Evolutionary conservation across 2,329 filamentous ascomycete species (phyloP).

Genomic region (Neofusicoccum sp.): DNA sequence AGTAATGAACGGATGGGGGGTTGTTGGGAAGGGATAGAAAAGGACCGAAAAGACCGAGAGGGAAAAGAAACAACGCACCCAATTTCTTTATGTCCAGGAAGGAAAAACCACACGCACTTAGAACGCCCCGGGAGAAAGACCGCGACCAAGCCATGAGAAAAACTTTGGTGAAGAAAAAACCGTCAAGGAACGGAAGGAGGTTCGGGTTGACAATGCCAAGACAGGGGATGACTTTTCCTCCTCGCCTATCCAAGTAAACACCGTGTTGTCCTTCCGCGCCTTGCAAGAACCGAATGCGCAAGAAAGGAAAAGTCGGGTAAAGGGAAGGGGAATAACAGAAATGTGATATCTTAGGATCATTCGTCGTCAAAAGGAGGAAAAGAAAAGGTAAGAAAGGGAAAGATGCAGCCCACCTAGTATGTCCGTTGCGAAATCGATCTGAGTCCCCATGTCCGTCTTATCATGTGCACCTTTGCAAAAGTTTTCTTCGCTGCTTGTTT

Average conservation of each 20-base stretch:
- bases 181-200: background rate
- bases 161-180: background rate
- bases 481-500: background rate
- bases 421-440: slow-evolving; percentile 7
- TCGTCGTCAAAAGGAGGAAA: slow-evolving; percentile 7
- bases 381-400: slow-evolving; percentile 1
- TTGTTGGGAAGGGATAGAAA: background rate
- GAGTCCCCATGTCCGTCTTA: background rate
- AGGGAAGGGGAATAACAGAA: background rate
- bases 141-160: background rate
- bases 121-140: slow-evolving; percentile 6
- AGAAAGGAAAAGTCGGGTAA: background rate
- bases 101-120: background rate
- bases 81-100: background rate
- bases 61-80: background rate
- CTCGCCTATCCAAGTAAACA: slow-evolving; percentile 4
- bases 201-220: background rate
- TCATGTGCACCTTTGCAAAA: background rate
- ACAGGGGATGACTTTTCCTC: background rate
- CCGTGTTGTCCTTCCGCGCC: background rate
- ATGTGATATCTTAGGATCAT: slow-evolving; percentile 13
- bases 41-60: background rate
- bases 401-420: slow-evolving; percentile 12
- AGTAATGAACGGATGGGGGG: too few species aligned
- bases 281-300: background rate